Evolutionary conservation across 192 early-diverging fungal genomes (phyloP).

Genomic region (Entomortierella beljakovae): DNA sequence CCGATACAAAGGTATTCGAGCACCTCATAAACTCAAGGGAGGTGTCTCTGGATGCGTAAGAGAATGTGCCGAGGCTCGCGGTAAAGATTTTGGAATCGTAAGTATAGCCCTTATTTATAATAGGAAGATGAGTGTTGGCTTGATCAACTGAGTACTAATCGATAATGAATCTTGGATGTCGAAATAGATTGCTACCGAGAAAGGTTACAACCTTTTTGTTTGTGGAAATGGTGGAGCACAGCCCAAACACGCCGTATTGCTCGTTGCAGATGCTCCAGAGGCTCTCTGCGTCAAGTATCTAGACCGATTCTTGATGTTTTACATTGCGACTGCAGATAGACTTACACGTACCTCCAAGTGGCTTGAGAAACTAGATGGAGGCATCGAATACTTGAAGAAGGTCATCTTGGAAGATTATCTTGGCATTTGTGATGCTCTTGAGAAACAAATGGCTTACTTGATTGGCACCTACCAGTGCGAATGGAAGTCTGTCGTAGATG

Average conservation of each 20-base stretch:
- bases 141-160: too few relatives aligned
- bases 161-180: conserved; percentile 53
- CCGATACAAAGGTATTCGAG: conserved; percentile 74
- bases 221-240: conserved; percentile 75
- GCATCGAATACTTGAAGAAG: conserved; percentile 70
- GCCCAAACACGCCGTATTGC: conserved; percentile 73
- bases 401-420: conserved; percentile 74
- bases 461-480: conserved; percentile 71
- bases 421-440: conserved; percentile 72
- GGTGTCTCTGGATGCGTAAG: conserved; percentile 76
- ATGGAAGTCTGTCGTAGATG: conserved; percentile 73
- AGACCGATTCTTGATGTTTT: conserved; percentile 79
- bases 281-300: conserved; percentile 65
- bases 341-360: conserved; percentile 73
- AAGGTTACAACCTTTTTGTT: conserved; percentile 77
- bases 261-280: conserved; percentile 66
- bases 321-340: conserved; percentile 74
- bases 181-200: conserved; percentile 75
- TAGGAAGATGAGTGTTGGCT: too few relatives aligned
- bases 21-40: conserved; percentile 77
- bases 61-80: conserved; percentile 68
- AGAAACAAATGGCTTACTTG: conserved; percentile 73
- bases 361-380: conserved; percentile 76
- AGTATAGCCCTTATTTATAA: too few relatives aligned
- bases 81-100: conserved; percentile 56